Evolutionary conservation across 352 stramenopile species (phyloP).

Genomic region (Globisporangium iwayamae): DNA sequence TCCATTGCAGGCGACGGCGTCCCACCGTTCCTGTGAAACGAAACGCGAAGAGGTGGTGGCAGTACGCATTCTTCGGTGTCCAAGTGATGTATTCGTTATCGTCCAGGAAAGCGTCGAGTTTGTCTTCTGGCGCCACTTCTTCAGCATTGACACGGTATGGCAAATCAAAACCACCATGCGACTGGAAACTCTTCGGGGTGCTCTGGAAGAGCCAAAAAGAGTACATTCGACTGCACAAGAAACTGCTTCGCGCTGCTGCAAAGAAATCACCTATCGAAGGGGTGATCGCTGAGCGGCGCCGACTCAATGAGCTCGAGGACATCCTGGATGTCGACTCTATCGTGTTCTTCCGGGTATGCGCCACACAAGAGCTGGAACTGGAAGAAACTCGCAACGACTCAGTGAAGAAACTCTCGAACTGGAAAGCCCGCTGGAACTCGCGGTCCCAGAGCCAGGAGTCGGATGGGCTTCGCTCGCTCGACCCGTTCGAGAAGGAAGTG

Average conservation of each 20-base stretch:
- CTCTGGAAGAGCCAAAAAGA: slow-evolving; percentile 60
- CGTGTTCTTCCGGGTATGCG: slow-evolving; percentile 78
- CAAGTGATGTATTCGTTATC: slow-evolving; percentile 50
- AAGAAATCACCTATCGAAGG: slow-evolving; percentile 53
- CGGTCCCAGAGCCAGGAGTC: slow-evolving; percentile 17
- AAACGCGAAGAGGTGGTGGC: slow-evolving; percentile 66
- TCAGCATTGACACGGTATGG: slow-evolving; percentile 13
- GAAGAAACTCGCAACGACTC: slow-evolving; percentile 66
- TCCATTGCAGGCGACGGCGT: slow-evolving; percentile 69
- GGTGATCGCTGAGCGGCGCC: slow-evolving; percentile 40
- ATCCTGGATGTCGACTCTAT: slow-evolving; percentile 71
- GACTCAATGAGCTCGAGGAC: slow-evolving; percentile 65
- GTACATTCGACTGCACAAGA: slow-evolving; percentile 79
- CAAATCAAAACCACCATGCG: slow-evolving; percentile 21
- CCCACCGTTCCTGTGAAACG: slow-evolving; percentile 43
- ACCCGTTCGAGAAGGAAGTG: slow-evolving; percentile 43
- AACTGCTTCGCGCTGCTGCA: slow-evolving; percentile 46
- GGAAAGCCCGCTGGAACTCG: slow-evolving; percentile 65
- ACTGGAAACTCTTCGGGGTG: slow-evolving; percentile 62
- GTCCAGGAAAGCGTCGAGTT: slow-evolving; percentile 10
- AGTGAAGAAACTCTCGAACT: slow-evolving; percentile 58
- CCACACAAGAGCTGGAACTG: slow-evolving; percentile 55
- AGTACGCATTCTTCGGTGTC: slow-evolving; percentile 71
- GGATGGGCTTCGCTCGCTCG: slow-evolving; percentile 21
- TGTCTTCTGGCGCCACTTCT: not conserved